Percentiles rank a stretch among this genome's conserved stretches.
Conservation (phyloP, 805 yeast genomes). For the Vanderwaltozyma polyspora region DNA sequence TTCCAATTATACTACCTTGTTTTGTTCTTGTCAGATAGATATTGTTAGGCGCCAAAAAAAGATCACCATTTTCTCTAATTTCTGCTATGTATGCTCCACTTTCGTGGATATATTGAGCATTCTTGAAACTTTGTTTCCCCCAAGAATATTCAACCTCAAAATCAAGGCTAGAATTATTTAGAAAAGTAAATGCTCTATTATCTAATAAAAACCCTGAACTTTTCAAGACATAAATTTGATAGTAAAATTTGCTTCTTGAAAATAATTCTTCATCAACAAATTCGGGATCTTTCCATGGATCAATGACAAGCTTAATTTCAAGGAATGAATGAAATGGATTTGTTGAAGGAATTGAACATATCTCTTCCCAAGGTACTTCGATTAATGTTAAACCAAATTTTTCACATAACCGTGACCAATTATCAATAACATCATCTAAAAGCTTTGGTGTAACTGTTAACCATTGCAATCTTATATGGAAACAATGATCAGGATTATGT, state of each 20-base stretch:
- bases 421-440: slow-evolving; percentile 64
- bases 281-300: slow-evolving; percentile 62
- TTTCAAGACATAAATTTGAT: slow-evolving; percentile 64
- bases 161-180: slow-evolving; percentile 35
- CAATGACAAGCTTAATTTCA: slow-evolving; percentile 49
- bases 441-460: slow-evolving; percentile 76
- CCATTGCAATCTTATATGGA: slow-evolving; percentile 89
- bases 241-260: slow-evolving; percentile 50
- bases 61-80: slow-evolving; percentile 62
- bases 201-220: slow-evolving; percentile 70
- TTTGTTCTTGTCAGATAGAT: slow-evolving; percentile 67
- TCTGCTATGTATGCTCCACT: slow-evolving; percentile 89
- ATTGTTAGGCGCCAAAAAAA: slow-evolving; percentile 80
- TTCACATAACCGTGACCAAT: slow-evolving; percentile 77
- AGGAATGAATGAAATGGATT: slow-evolving; percentile 88
- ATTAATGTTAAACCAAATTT: slow-evolving; percentile 71
- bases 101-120: slow-evolving; percentile 79
- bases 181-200: slow-evolving; percentile 58
- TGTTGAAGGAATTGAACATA: slow-evolving; percentile 58
- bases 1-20: slow-evolving; percentile 29
- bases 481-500: slow-evolving; percentile 91
- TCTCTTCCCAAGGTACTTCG: slow-evolving; percentile 86
- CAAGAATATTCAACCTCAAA: slow-evolving; percentile 76
- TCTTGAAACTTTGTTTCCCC: slow-evolving; percentile 78
- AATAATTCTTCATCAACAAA: slow-evolving; percentile 34